These are phyloP conservation scores for Erigeron canadensis DNA, from an alignment of 129 eudicot species.

Conservation along the genomic window DNA sequence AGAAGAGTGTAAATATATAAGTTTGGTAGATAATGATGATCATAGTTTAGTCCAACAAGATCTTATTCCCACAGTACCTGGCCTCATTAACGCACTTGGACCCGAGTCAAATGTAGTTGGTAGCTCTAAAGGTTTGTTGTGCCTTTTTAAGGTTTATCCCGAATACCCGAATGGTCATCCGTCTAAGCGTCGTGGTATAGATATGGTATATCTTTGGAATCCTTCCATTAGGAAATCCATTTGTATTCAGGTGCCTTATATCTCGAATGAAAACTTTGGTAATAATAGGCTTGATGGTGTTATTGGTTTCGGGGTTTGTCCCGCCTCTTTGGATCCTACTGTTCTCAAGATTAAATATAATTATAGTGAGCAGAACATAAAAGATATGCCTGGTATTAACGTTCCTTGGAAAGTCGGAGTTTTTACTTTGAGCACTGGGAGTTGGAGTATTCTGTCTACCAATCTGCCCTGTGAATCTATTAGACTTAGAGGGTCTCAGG, in stretches of 20 bases:
- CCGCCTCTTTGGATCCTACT: not conserved
- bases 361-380: not conserved
- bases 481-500: constrained; percentile 24
- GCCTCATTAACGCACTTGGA: not conserved
- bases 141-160: not conserved
- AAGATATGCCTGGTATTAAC: not conserved
- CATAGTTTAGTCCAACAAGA: not conserved
- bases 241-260: not conserved
- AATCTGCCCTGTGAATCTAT: constrained; percentile 14
- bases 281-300: not conserved
- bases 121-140: not conserved
- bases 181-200: not conserved
- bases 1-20: not conserved
- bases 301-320: not conserved
- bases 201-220: not conserved
- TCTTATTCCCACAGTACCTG: not conserved
- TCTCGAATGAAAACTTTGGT: constrained; percentile 18
- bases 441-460: constrained; percentile 22
- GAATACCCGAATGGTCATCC: no score
- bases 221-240: not conserved
- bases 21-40: not conserved
- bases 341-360: not conserved
- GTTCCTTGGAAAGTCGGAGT: constrained; percentile 1
- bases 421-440: constrained; percentile 26
- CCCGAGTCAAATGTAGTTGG: no score